phyloP scores from a whole-genome alignment of 768 basidiomycete genomes.

The Lactarius hatsudake region DNA sequence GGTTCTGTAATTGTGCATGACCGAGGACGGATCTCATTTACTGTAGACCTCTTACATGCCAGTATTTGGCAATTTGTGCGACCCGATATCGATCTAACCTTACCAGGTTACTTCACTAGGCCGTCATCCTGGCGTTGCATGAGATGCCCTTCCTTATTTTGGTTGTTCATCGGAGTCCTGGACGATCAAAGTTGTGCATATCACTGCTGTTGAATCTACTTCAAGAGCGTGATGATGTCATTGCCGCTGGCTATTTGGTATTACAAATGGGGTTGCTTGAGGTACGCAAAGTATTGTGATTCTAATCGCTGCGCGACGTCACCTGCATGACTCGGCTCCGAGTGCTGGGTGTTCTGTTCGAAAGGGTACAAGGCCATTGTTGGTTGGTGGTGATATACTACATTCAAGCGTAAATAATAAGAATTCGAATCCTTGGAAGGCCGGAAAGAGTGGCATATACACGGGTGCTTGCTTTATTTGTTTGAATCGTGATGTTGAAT shows the following conservation, averaged over 20 bases:
- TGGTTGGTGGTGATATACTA: conserved; percentile 13
- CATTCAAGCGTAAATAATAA: conserved; percentile 11
- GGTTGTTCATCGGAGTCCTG: background rate
- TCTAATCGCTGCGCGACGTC: background rate
- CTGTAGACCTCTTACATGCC: background rate
- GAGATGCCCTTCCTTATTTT: background rate
- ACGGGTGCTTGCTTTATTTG: conserved; percentile 10
- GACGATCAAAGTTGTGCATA: background rate
- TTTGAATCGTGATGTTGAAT: conserved; percentile 5
- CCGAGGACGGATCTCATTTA: background rate
- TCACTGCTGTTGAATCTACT: background rate
- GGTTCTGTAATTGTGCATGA: background rate
- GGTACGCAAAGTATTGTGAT: conserved; percentile 7
- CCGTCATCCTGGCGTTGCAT: too few species aligned
- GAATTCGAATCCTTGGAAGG: background rate
- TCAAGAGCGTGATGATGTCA: background rate
- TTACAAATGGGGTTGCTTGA: conserved; percentile 5
- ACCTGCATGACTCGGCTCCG: background rate
- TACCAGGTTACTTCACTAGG: too few species aligned
- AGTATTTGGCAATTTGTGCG: background rate
- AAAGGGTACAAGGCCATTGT: conserved; percentile 7
- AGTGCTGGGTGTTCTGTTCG: background rate
- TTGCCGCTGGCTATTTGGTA: background rate
- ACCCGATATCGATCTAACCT: too few species aligned
- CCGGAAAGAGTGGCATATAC: conserved; percentile 5